Evolutionary conservation across 768 basidiomycete genomes (phyloP).

Genomic region (Rickenella mellea): DNA sequence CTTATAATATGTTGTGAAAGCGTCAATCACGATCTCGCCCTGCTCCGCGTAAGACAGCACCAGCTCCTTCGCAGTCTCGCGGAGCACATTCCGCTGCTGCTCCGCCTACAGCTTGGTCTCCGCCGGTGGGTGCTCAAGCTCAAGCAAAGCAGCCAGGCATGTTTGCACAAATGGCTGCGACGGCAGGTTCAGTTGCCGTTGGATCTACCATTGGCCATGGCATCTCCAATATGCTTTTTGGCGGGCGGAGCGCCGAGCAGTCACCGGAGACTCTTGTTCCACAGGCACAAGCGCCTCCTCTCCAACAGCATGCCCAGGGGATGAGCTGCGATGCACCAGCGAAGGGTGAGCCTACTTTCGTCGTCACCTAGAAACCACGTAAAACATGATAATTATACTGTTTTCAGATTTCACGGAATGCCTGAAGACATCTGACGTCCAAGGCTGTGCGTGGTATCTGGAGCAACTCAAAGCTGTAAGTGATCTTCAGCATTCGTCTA

Average conservation of each 20-base stretch:
- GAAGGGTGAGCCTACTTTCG: constrained; percentile 42
- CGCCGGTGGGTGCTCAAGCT: constrained; percentile 19
- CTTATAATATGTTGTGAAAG: too few relatives aligned
- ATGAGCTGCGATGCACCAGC: constrained; percentile 70
- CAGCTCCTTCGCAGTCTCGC: constrained; percentile 40
- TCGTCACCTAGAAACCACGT: constrained; percentile 1
- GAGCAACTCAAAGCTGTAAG: constrained; percentile 83
- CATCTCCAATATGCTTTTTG: constrained; percentile 85
- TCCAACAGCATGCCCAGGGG: constrained; percentile 35
- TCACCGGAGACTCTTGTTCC: constrained; percentile 32
- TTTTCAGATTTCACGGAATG: constrained; percentile 71
- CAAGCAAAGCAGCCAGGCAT: constrained; percentile 56
- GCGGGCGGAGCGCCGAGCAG: constrained; percentile 42
- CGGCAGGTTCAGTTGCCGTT: constrained; percentile 82
- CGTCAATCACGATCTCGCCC: constrained; percentile 73
- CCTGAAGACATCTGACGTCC: constrained; percentile 71
- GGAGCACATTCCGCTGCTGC: constrained; percentile 36
- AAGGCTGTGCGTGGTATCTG: constrained; percentile 78
- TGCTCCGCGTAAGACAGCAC: constrained; percentile 30
- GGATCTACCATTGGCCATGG: constrained; percentile 88
- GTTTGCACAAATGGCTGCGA: constrained; percentile 79
- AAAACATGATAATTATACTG: background rate
- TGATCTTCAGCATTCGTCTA: constrained; percentile 10
- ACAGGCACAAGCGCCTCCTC: constrained; percentile 36
- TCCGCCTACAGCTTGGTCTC: constrained; percentile 21